Evolutionary conservation across 768 basidiomycete species (phyloP).

Genomic region (Ramaria sp.): DNA sequence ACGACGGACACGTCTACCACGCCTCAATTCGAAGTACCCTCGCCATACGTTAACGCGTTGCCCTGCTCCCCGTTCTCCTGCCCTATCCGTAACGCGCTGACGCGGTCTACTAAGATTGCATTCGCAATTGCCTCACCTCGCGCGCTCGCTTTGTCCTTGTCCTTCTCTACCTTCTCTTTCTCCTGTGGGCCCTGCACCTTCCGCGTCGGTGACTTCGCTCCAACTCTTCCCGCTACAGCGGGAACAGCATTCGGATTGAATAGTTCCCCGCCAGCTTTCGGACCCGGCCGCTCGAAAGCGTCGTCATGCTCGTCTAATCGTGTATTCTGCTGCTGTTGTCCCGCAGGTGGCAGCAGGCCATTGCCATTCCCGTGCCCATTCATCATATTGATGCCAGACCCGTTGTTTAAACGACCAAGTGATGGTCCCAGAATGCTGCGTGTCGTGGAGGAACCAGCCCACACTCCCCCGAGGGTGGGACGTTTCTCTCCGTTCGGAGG

Average conservation of each 20-base stretch:
- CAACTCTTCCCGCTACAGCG: conserved; percentile 8
- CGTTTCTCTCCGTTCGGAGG: conserved; percentile 18
- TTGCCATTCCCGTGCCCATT: conserved; percentile 11
- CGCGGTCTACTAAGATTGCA: conserved; percentile 27
- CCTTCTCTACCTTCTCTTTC: conserved; percentile 14
- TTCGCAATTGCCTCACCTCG: conserved; percentile 25
- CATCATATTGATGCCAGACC: background rate
- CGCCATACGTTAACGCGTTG: background rate
- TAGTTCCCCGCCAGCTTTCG: conserved; percentile 32
- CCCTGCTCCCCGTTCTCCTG: background rate
- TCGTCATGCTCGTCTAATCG: conserved; percentile 37
- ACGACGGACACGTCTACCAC: background rate
- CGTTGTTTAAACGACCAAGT: background rate
- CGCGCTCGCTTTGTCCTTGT: conserved; percentile 20
- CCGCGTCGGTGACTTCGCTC: conserved; percentile 27
- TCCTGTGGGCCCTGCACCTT: conserved; percentile 14
- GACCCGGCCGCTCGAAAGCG: conserved; percentile 36
- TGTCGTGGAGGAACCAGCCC: conserved; percentile 48
- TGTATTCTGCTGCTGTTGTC: background rate
- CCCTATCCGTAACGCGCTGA: conserved; percentile 19
- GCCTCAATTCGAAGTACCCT: background rate
- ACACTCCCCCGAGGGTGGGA: conserved; percentile 53
- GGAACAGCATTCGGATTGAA: conserved; percentile 23
- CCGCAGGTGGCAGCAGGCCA: background rate
- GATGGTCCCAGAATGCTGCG: conserved; percentile 40